phyloP scores from a whole-genome alignment of 2,329 filamentous ascomycete genomes.

The Calonectria montana region DNA sequence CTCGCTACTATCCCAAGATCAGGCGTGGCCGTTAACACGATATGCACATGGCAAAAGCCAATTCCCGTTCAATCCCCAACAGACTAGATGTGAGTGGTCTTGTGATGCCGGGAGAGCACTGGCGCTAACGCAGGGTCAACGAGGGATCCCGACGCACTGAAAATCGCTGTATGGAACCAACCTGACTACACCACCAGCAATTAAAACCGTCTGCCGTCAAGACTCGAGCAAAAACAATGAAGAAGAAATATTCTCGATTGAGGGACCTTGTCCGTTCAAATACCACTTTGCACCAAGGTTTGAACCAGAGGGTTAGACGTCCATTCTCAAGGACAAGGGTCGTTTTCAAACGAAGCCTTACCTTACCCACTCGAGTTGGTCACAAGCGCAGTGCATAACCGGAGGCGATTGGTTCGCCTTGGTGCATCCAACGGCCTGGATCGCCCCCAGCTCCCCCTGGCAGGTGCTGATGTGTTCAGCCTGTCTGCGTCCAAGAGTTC shows the following conservation, averaged over 20 bases:
- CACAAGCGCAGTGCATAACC: constrained; percentile 26
- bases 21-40: neutral
- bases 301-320: constrained; percentile 33
- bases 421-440: constrained; percentile 33
- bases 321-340: constrained; percentile 37
- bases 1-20: neutral
- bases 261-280: constrained; percentile 28
- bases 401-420: constrained; percentile 36
- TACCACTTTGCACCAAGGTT: constrained; percentile 27
- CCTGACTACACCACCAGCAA: constrained; percentile 2
- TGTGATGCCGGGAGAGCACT: constrained; percentile 11
- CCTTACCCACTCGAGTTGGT: constrained; percentile 37
- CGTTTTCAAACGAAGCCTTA: constrained; percentile 31
- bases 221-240: neutral
- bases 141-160: neutral
- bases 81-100: neutral
- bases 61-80: constrained; percentile 10
- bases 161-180: neutral
- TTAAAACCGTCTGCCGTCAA: constrained; percentile 3
- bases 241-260: constrained; percentile 9
- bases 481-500: constrained; percentile 20
- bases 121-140: constrained; percentile 17
- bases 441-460: constrained; percentile 30
- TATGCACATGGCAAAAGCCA: neutral
- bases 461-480: constrained; percentile 14